Evolutionary conservation across 208 protist genomes (phyloP), one percentile per base, ranked within the genome.

Genomic region (Leishmania aethiopica): DNA sequence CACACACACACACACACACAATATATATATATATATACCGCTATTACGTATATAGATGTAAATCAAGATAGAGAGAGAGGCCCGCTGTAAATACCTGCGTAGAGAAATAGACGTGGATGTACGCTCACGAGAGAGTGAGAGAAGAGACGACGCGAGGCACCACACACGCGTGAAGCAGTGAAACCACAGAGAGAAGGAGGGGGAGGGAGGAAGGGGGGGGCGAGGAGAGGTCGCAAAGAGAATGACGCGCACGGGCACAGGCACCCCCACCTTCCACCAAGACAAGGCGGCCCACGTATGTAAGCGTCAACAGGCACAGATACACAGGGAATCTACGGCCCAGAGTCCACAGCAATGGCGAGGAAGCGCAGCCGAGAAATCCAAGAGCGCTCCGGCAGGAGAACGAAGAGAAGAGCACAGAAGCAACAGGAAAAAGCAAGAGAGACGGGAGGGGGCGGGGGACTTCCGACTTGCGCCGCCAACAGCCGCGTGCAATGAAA

Each of bases 281-380:
- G 7, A 32, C 6, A 32, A 72, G 40, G 32, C 11, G 2, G 32
- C 7, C 8, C 49, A 57, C 72, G 25, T 47, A 76, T 11, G 32
- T 47, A 60, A 17, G 19, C 72, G 37, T 11, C 40, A 5, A 55
- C 70, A 7, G 11, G 28, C 42, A 77, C 28, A 37, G 17, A 75
- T 57, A 80, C 77, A 40, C 67, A 49, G 77, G 28, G 60, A 76
- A 84, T 75, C 37, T 75, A 60, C 64, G 35, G 35, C 7, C 15
- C 32, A 69, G 13, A 69, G 35, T 40, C 32, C 13, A 40, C 64
- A 2, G 35, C 64, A 69, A 69, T 15, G 32, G 64, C 35, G 64
- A 69, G 32, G 35, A 17, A 40, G 64, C 15, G 64, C 32, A 19
- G 64, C 32, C 15, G 64, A 42, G 32, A 35, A 69, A 17, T 10